phyloP scores from a whole-genome alignment of 2,329 filamentous ascomycete genomes.

The Penicillium digitatum region DNA sequence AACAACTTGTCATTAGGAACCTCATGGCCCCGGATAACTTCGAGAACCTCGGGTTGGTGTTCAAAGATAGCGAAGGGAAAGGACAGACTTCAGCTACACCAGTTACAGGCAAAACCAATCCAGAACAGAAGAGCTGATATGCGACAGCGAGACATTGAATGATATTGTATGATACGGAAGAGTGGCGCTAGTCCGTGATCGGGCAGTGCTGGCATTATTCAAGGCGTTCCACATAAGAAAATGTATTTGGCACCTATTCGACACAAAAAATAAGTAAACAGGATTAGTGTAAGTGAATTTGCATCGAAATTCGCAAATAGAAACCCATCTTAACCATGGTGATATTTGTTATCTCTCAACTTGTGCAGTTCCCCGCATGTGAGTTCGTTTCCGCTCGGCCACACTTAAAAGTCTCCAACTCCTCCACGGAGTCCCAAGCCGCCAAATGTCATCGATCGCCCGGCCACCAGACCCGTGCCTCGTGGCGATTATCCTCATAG shows the following conservation, averaged over 20 bases:
- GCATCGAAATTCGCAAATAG: background rate
- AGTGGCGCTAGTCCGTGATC: slow-evolving; percentile 1
- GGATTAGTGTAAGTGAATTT: background rate
- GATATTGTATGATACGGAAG: slow-evolving; percentile 16
- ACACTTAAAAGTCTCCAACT: slow-evolving; percentile 17
- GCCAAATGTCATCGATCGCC: slow-evolving; percentile 44
- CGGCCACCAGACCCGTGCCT: slow-evolving; percentile 54
- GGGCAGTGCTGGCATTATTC: slow-evolving; percentile 14
- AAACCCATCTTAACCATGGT: background rate
- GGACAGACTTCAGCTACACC: slow-evolving; percentile 2
- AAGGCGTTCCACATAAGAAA: slow-evolving; percentile 21
- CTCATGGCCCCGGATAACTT: slow-evolving; percentile 95
- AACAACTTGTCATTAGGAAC: slow-evolving; percentile 56
- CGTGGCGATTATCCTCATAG: slow-evolving; percentile 68
- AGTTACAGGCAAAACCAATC: background rate
- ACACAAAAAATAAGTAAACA: background rate
- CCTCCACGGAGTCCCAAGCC: slow-evolving; percentile 8
- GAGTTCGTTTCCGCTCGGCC: slow-evolving; percentile 21
- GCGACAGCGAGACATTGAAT: slow-evolving; percentile 10
- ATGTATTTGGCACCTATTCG: slow-evolving; percentile 8
- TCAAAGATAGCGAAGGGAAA: slow-evolving; percentile 41
- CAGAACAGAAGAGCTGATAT: slow-evolving; percentile 12
- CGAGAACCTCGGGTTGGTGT: slow-evolving; percentile 80
- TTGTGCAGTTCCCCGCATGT: slow-evolving; percentile 15
- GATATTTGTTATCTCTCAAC: slow-evolving; percentile 1